phyloP scores from a whole-genome alignment of 306 rosid genomes.

The Quercus agrifolia region DNA sequence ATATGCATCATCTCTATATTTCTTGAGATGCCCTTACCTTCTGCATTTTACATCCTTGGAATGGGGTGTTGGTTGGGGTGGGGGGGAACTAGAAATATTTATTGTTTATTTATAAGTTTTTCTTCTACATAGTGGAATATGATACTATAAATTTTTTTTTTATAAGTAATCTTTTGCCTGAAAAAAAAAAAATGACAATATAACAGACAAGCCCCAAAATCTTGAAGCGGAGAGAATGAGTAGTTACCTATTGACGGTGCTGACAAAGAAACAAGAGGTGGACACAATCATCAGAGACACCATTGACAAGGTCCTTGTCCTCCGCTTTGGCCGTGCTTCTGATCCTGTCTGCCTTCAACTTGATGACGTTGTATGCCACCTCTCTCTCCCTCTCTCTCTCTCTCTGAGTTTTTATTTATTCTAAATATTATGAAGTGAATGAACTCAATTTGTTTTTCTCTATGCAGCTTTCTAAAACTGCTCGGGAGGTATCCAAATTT shows the following conservation, averaged over 20 bases:
- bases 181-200: too few relatives aligned
- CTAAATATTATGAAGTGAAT: too few relatives aligned
- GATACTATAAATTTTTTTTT: too few relatives aligned
- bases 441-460: neutral
- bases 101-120: too few relatives aligned
- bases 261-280: slow-evolving; percentile 63
- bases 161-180: too few relatives aligned
- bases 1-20: too few relatives aligned
- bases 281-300: slow-evolving; percentile 73
- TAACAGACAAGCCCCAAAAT: too few relatives aligned
- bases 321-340: slow-evolving; percentile 76
- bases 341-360: slow-evolving; percentile 63
- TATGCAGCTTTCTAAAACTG: slow-evolving; percentile 69
- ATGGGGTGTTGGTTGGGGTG: too few relatives aligned
- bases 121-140: too few relatives aligned
- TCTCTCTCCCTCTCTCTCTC: neutral
- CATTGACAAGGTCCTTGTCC: slow-evolving; percentile 79
- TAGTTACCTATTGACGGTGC: slow-evolving; percentile 15
- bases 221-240: neutral
- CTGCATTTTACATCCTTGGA: too few relatives aligned
- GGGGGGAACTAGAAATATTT: slow-evolving; percentile 1
- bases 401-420: too few relatives aligned
- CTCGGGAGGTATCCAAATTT: slow-evolving; percentile 78
- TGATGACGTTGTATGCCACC: slow-evolving; percentile 54
- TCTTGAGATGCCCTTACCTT: too few relatives aligned